Evolutionary conservation across 257 asterid species (phyloP), one percentile per base, ranked within the genome.

Genomic region (Coffea eugenioides): DNA sequence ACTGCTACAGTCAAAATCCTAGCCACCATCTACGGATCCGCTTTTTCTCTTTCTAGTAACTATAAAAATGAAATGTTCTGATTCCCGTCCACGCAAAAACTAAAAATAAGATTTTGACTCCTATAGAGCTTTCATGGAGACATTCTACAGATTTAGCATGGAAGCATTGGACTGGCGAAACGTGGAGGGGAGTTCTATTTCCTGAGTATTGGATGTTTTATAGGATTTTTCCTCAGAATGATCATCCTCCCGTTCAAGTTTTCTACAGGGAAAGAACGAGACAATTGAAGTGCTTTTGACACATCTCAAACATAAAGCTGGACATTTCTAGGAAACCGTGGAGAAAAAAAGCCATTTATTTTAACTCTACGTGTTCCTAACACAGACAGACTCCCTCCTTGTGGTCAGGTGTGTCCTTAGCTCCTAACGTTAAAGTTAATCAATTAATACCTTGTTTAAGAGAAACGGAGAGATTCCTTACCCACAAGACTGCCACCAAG

Each of bases 401-500:
- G 25, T 21, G 65, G 65, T 59, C 27, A 20, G 65, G 25, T 21
- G 27, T 20, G n/a, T 23, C 31, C 51, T 6, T 46, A 46, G 51
- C 31, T 51, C 27, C n/a, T 39, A 39, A 69, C 18, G 0, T 56
- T 9, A 15, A 39, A 2, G 1, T 34, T 39, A 39, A 39, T 39
- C 43, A 39, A 39, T 39, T 64, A 18, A 27, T 49, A 51, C 48
- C 68, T 12, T 12, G 45, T 45, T 36, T 31, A 31, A 20, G 34
- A 0, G 34, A 54, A 20, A n/a, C 62, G 68, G 75, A 15, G 23
- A 61, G 74, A 77, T 14, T 73, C 10, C 84, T 80, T 90, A 92
- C 97, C 97, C 95, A 92, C 7, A 92, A 84, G 69, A 92, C 84
- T 74, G 93, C 92, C 86, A 90, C 89, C 95, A 88, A 81, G 69